Evolutionary conservation across 208 protist genomes (phyloP), one percentile per base, ranked within the genome.

Genomic region (Acanthamoeba culbertsoni): DNA sequence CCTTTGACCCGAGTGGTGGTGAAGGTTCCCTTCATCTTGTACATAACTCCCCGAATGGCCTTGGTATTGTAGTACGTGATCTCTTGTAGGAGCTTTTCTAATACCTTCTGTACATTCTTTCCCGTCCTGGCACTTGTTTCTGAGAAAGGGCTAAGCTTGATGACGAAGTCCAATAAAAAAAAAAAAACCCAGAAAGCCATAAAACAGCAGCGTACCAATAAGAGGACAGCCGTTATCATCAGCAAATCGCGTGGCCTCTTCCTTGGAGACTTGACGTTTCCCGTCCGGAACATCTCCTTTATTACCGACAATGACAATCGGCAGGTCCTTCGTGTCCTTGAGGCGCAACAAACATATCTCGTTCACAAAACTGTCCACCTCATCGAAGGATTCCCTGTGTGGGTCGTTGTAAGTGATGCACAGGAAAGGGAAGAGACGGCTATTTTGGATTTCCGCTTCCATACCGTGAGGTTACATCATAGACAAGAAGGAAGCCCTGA

Each of bases 221-320:
- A 84, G 73, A 3, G 53, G 46, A 31, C 51, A 90, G 12, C 82
- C 82, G 53, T 90, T 90, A 4, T 90, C 82, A n/a, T 68, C 53
- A 0, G 82, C 82, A 23, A 90, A 90, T 33, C 40, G 26, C 6
- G 1, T 0, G 51, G 82, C 82, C 23, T 90, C 51, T 3, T 18
- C 53, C 37, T 90, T 90, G 33, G 82, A 48, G 18, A 90, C 82
- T 23, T 37, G 33, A n/a, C 82, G 46, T 40, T 43, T 18, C 28
- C 46, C 55, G 35, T 90, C 82, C 10, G 31, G 53, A 31, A 90
- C 82, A 37, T 90, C 82, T 4, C 82, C 82, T 40, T 90, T 90
- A 37, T 59, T 90, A 16, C 82, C 82, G 14, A 90, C 82, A 33
- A 90, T 90, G 51, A 90, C 55, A 37, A 90, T 90, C 35, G 82